Evolutionary conservation across 2,329 filamentous ascomycete species (phyloP), one percentile per base, ranked within the genome.

Genomic region (Aspergillus viridinutans): DNA sequence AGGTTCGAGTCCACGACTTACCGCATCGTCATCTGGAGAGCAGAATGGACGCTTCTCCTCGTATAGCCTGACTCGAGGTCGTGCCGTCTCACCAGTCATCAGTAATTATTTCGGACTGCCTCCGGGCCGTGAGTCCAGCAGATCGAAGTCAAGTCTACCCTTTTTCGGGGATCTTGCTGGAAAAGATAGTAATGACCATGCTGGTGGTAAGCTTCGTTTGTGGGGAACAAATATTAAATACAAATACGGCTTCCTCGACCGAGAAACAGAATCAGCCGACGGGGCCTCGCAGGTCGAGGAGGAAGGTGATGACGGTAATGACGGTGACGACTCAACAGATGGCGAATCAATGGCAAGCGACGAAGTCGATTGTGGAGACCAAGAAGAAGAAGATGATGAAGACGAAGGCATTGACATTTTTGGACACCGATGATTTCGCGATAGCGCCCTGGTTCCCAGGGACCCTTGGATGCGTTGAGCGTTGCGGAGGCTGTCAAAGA

Each of bases 131-230:
- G 69, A 69, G 55, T 59, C 61, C 54, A 68, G 64, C 52, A 69
- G 62, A 57, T 67, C 64, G 50, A 67, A 60, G 14, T 70, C 67
- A 23, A 61, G 65, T 25, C 10, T 23, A 12, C 69, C 70, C 32
- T 67, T 68, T 50, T 70, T 67, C 57, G 64, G 67, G 12, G 57
- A 55, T 49, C 55, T 58, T 50, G 35, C 62, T 45, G 58, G 61
- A 49, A 60, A 57, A 53, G 61, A 62, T 20, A 48, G 60, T 50
- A 59, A 68, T n/a, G 73, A 75, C 8, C 81, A 83, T 17, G 81
- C 81, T 0, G 80, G 82, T 20, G 84, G 85, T 55, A 81, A 87
- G 56, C 66, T 87, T 29, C 80, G 81, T 29, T 80, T 87, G 51
- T 87, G 84, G 82, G 80, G 80, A 49, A 74, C 78, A 12, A 79